These are phyloP conservation scores for Penicillium sp. DNA, from an alignment of 2,329 filamentous ascomycete genomes.

Conservation along the genomic window DNA sequence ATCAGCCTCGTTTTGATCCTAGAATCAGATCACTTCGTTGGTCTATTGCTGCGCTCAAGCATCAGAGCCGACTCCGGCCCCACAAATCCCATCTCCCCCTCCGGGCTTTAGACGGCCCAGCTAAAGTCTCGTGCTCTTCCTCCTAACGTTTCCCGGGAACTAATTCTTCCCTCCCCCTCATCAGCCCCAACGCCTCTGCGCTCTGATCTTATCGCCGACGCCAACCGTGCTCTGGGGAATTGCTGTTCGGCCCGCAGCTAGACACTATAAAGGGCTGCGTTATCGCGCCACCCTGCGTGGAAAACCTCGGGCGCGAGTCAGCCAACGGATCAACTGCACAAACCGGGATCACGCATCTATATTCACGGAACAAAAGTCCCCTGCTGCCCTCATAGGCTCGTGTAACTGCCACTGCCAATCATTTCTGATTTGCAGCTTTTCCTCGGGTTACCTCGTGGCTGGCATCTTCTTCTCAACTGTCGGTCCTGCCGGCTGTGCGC, in stretches of 20 bases:
- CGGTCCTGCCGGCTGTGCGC: neutral
- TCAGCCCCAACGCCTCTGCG: conserved; percentile 2
- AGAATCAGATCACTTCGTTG: conserved; percentile 7
- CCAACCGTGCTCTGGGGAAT: conserved; percentile 12
- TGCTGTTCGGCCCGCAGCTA: conserved; percentile 13
- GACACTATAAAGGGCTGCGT: conserved; percentile 3
- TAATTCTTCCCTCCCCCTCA: neutral
- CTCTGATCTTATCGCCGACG: conserved; percentile 10
- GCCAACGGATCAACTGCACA: conserved; percentile 5
- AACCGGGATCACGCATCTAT: conserved; percentile 4
- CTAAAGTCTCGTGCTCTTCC: neutral
- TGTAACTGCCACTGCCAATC: conserved; percentile 14
- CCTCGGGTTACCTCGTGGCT: conserved; percentile 9
- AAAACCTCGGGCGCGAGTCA: conserved; percentile 9
- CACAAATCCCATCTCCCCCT: conserved; percentile 1
- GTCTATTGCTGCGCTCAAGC: conserved; percentile 3
- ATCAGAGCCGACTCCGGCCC: neutral
- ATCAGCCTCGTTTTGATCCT: conserved; percentile 16
- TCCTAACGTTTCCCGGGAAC: neutral
- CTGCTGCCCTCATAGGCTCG: conserved; percentile 4
- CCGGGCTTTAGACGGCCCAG: neutral
- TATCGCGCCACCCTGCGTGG: conserved; percentile 10
- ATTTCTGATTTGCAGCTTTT: conserved; percentile 4
- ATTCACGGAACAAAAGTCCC: conserved; percentile 3
- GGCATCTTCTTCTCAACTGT: conserved; percentile 6